Base-by-base conservation (phyloP, 2,329 filamentous ascomycete genomes). In the Xylariales sp. region DNA sequence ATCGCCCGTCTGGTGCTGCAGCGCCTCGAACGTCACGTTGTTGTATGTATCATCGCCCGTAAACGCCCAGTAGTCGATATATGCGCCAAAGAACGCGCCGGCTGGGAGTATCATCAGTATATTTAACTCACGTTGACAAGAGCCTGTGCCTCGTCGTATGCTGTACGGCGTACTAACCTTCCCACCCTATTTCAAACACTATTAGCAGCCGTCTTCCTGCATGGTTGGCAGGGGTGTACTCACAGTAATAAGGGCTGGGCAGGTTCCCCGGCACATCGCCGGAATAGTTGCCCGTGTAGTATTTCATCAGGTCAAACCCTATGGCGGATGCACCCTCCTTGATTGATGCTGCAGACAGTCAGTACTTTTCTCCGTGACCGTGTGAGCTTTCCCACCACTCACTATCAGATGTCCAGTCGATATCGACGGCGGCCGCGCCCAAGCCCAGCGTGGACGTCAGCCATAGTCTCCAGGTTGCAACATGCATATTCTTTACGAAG, bases 31-130 rank as follows among this genome's bases (percentile, higher is more conserved):
- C 2, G 74, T 74, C 23, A 78, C 66, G 10, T 69, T 61, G 54
- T 82, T 83, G 62, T 86, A 87, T 4, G 74, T 71, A 1, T 63
- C 55, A 60, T 88, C 83, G n/a, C 78, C 81, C 0, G 83, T 87
- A 39, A 80, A 71, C 46, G 75, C 74, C 79, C 80, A 86, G 60
- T 88, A 88, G 57, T 88, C 81, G 38, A 88, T 62, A 46, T 88
- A 56, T 2, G 79, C 76, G 37, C 83, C 79, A 51, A 88, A 85
- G 71, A 89, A 73, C 37, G 80, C 78, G 14, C 81, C 79, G 0
- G 80, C 24, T n/a, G n/a, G n/a, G n/a, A n/a, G n/a, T n/a, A n/a
- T n/a, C n/a, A n/a, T n/a, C n/a, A n/a, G n/a, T n/a, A n/a, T n/a
- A n/a, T n/a, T n/a, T n/a, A n/a, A n/a, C n/a, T n/a, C n/a, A n/a